A percentile compares a stretch with the other conserved stretches of the same genome.
phyloP scores from a whole-genome alignment of 306 rosid genomes.

The Cajanus cajan region DNA sequence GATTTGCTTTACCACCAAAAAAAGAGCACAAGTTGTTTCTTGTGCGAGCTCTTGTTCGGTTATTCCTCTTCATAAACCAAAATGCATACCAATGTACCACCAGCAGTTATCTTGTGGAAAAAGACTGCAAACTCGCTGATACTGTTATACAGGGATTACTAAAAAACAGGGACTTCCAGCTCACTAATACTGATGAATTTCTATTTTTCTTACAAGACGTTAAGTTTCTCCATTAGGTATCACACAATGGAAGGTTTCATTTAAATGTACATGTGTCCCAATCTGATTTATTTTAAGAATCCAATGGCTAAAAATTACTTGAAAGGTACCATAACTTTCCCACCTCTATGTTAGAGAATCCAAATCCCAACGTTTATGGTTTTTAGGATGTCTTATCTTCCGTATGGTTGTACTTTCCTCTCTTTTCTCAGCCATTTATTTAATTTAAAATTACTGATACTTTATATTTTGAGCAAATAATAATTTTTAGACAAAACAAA shows the following conservation, averaged over 20 bases:
- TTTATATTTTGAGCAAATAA: background rate
- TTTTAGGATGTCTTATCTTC: background rate
- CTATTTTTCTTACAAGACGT: too few relatives aligned
- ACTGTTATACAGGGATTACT: slow-evolving; percentile 87
- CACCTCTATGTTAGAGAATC: too few relatives aligned
- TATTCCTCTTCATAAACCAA: slow-evolving; percentile 96
- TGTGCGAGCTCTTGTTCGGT: slow-evolving; percentile 87
- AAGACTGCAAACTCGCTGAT: slow-evolving; percentile 98
- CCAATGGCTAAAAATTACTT: too few relatives aligned
- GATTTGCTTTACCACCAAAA: slow-evolving; percentile 92
- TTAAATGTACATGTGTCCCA: too few relatives aligned
- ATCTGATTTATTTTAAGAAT: too few relatives aligned
- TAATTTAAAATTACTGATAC: background rate
- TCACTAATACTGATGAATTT: too few relatives aligned
- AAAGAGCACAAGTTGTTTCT: slow-evolving; percentile 98
- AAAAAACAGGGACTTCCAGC: slow-evolving; percentile 92
- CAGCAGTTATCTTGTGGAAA: slow-evolving; percentile 96
- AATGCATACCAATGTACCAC: slow-evolving; percentile 87
- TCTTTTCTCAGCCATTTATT: background rate
- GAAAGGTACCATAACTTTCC: too few relatives aligned
- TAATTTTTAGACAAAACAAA: background rate
- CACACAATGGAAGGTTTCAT: too few relatives aligned
- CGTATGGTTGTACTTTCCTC: background rate
- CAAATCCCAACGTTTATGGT: background rate
- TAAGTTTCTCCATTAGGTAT: too few relatives aligned